These are phyloP conservation scores for Myochromella boudieri DNA, from an alignment of 768 basidiomycete species.

Conservation along the genomic window DNA sequence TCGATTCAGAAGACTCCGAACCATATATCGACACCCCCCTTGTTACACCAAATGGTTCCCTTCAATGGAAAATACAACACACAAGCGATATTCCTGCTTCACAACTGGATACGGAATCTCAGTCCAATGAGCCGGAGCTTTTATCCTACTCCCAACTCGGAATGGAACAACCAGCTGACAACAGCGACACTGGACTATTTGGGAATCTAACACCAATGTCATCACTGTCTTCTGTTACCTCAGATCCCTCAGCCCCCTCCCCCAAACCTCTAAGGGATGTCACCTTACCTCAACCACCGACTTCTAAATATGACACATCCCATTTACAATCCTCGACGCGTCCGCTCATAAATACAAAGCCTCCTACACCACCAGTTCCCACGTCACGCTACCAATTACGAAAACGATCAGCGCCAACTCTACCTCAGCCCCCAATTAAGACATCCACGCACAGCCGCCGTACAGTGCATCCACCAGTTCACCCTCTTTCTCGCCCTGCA, in stretches of 20 bases:
- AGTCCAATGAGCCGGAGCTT: constrained; percentile 25
- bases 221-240: constrained; percentile 18
- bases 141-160: constrained; percentile 38
- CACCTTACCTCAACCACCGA: constrained; percentile 7
- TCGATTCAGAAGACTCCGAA: constrained; percentile 46
- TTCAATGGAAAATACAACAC: constrained; percentile 37
- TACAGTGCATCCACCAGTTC: constrained; percentile 6
- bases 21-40: constrained; percentile 50
- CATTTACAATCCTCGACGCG: constrained; percentile 12
- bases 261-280: constrained; percentile 3
- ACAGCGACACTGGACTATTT: constrained; percentile 13
- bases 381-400: constrained; percentile 33
- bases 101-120: constrained; percentile 34
- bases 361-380: constrained; percentile 12
- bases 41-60: constrained; percentile 56
- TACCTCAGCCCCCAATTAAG: constrained; percentile 20
- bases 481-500: constrained; percentile 7
- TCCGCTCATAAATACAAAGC: constrained; percentile 14
- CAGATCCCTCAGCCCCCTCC: constrained; percentile 13
- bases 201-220: constrained; percentile 16
- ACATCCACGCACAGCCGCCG: constrained; percentile 16
- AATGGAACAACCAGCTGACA: constrained; percentile 22
- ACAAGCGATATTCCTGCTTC: constrained; percentile 33
- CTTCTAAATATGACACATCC: background rate
- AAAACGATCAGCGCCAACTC: constrained; percentile 25